A percentile compares a stretch with the other conserved stretches of the same genome.
Evolutionary conservation across 805 yeast species (phyloP).

Genomic region (Starmera amethionina): DNA sequence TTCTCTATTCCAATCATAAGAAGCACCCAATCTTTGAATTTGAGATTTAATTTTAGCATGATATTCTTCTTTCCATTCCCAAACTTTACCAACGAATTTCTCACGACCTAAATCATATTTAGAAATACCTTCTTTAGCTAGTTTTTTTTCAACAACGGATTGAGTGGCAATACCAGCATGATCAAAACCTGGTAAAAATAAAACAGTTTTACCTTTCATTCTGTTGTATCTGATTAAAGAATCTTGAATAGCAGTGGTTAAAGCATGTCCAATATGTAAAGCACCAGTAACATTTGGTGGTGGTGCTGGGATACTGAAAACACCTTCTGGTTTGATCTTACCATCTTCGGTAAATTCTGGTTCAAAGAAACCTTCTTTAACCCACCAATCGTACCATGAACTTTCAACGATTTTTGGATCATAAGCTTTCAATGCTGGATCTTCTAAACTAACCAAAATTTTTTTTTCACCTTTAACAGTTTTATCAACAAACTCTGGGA

Average conservation of each 20-base stretch:
- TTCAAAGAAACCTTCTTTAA: slow-evolving; percentile 72
- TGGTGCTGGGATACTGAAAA: slow-evolving; percentile 92
- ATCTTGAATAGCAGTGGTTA: slow-evolving; percentile 92
- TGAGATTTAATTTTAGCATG: slow-evolving; percentile 79
- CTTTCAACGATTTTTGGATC: slow-evolving; percentile 89
- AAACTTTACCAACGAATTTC: slow-evolving; percentile 74
- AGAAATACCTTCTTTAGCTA: slow-evolving; percentile 74
- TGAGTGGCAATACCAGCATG: slow-evolving; percentile 99
- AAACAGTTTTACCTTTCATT: slow-evolving; percentile 92
- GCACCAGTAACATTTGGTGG: slow-evolving; percentile 99
- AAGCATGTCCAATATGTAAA: slow-evolving; percentile 95
- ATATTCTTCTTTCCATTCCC: slow-evolving; percentile 98
- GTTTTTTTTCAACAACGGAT: slow-evolving; percentile 92
- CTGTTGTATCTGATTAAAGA: slow-evolving; percentile 87
- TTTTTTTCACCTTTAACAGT: slow-evolving; percentile 91
- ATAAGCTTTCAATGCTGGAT: slow-evolving; percentile 89
- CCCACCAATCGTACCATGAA: slow-evolving; percentile 99
- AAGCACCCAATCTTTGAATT: slow-evolving; percentile 83
- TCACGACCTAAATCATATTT: slow-evolving; percentile 96
- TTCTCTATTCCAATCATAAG: slow-evolving; percentile 94
- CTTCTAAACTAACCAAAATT: slow-evolving; percentile 74
- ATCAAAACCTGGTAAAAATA: slow-evolving; percentile 93
- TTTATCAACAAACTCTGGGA: slow-evolving; percentile 77
- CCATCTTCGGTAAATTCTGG: slow-evolving; percentile 80
- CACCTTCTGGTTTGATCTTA: slow-evolving; percentile 67